Conservation (phyloP, 2,329 filamentous ascomycete genomes). For the Diaporthe eres region DNA sequence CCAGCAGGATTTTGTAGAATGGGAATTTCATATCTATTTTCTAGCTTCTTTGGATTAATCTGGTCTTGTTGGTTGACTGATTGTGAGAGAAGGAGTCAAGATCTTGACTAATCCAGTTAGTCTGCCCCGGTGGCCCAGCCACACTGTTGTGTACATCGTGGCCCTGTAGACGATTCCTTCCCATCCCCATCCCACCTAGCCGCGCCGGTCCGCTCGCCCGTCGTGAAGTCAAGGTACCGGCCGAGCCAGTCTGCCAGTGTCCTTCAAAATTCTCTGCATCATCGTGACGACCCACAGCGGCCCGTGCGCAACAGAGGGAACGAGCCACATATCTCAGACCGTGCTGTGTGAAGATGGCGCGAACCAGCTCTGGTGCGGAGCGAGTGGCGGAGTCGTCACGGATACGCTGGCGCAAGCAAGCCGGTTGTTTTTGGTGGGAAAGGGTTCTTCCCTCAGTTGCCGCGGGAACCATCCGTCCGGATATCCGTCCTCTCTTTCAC, state of each 20-base stretch:
- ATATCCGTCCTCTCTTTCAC: background rate
- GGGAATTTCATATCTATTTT: constrained; percentile 17
- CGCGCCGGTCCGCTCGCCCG: constrained; percentile 11
- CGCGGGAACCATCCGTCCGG: constrained; percentile 5
- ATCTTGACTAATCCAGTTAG: constrained; percentile 31
- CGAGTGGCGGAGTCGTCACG: background rate
- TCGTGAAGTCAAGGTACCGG: background rate
- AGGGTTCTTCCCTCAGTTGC: constrained; percentile 1
- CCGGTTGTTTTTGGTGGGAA: constrained; percentile 1
- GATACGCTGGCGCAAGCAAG: constrained; percentile 1
- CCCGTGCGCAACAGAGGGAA: constrained; percentile 14
- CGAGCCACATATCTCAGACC: background rate
- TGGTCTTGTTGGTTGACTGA: background rate
- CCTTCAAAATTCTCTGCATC: background rate
- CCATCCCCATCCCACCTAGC: constrained; percentile 7
- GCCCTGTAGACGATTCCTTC: constrained; percentile 7
- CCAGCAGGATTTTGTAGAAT: background rate
- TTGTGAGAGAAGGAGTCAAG: background rate
- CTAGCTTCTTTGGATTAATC: constrained; percentile 3
- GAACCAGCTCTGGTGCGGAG: constrained; percentile 23
- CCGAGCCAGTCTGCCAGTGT: constrained; percentile 15
- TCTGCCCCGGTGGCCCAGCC: constrained; percentile 26
- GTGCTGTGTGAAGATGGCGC: constrained; percentile 16
- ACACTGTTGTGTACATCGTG: constrained; percentile 11
- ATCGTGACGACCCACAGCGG: background rate